Evolutionary conservation across 495 filamentous ascomycete species (phyloP).

Genomic region (Friedmanniomyces simplex): DNA sequence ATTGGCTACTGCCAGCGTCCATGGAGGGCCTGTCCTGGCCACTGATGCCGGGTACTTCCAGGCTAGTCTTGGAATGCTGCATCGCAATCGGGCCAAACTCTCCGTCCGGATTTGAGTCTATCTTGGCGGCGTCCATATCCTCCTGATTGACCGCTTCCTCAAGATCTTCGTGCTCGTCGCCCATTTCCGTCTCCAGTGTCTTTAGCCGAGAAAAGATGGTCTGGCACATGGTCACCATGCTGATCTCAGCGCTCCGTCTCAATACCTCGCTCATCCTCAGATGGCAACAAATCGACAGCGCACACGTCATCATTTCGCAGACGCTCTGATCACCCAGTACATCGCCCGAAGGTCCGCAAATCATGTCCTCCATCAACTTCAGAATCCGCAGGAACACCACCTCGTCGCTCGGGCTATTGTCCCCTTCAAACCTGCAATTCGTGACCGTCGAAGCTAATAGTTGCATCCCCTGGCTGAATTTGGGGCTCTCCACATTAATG

Average conservation of each 20-base stretch:
- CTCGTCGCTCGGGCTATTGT: conserved; percentile 87
- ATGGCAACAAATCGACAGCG: conserved; percentile 94
- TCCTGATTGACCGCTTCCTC: conserved; percentile 51
- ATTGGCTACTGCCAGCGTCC: conserved; percentile 24
- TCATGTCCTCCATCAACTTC: conserved; percentile 95
- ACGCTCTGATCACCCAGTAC: conserved; percentile 88
- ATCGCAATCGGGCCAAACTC: conserved; percentile 43
- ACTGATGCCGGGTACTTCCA: conserved; percentile 10
- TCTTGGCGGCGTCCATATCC: conserved; percentile 66
- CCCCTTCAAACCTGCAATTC: conserved; percentile 95
- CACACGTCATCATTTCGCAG: conserved; percentile 99
- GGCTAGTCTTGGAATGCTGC: conserved; percentile 3
- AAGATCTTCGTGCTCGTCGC: conserved; percentile 26
- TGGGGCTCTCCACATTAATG: conserved; percentile 68
- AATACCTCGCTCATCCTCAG: conserved; percentile 83
- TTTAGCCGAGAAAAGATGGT: conserved; percentile 91
- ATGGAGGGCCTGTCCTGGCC: conserved; percentile 11
- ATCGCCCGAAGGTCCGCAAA: conserved; percentile 83
- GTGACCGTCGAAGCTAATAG: conserved; percentile 89
- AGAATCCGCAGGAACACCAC: conserved; percentile 88
- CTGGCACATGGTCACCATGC: conserved; percentile 98
- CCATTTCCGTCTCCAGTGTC: conserved; percentile 62
- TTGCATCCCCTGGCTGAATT: conserved; percentile 86
- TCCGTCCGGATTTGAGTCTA: conserved; percentile 80
- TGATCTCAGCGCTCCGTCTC: conserved; percentile 83